Evolutionary conservation across 2,329 filamentous ascomycete genomes (phyloP), one percentile per base, ranked within the genome.

Genomic region (Trichophyton verrucosum): DNA sequence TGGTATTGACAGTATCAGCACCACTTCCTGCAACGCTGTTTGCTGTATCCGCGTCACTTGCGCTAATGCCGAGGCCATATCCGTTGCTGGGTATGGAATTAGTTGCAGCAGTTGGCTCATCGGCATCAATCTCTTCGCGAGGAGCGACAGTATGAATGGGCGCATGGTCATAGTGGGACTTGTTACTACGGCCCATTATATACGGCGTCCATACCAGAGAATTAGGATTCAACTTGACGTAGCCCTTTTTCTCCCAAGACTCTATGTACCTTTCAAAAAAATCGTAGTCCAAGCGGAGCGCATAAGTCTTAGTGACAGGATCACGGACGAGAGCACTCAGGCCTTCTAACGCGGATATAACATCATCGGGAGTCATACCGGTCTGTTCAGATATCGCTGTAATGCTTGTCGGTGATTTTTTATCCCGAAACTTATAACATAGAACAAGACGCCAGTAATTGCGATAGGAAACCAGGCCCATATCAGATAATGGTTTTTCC

Each of bases 401-500:
- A 55, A 85, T 82, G 59, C 81, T 78, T 69, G 83, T 65, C 13
- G 82, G 78, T 1, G 74, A 73, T 62, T 81, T 83, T 64, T 83
- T 81, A 55, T 86, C 75, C 42, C 91, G 78, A 5, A 99, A 80
- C 66, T 96, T 89, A 64, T 88, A 87, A 70, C 91, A 96, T 60
- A 99, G 78, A 1, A 95, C 81, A 8, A 96, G 78, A 20, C 94
- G 86, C 94, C 94, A 99, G 73, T 99, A 99, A 68, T 95, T 96
- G 51, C 94, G 85, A 71, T 99, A 99, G 1, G 92, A 97, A 3
- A 97, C 92, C 44, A 99, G 76, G 2, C 94, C 94, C 90, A 99
- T 96, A 70, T 99, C 94, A 0, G 94, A 97, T 2, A 99, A 81
- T 0, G 94, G 94, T 74, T 99, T 99, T 73, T 99, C 94, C 0